Percentiles rank a stretch among this genome's conserved stretches.
These are phyloP conservation scores for Tremellales sp. DNA, from an alignment of 1,284 basidiomycete species.

Conservation along the genomic window DNA sequence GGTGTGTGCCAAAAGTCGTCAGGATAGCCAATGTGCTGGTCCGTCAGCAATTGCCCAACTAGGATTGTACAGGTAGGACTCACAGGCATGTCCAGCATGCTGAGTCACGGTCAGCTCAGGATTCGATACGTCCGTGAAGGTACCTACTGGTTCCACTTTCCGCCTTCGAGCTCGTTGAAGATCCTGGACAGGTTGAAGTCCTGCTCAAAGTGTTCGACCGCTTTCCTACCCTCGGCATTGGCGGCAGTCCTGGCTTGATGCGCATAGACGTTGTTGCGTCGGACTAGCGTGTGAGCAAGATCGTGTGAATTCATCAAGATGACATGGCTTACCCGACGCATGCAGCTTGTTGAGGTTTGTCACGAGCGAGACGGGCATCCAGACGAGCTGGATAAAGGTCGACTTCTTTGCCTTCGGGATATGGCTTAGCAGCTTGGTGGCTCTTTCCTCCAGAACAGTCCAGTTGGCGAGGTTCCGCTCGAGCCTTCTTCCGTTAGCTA, in stretches of 20 bases:
- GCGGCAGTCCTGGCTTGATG: slow-evolving; percentile 63
- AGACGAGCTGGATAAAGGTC: slow-evolving; percentile 65
- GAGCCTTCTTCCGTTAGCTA: slow-evolving; percentile 49
- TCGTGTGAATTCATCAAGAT: slow-evolving; percentile 51
- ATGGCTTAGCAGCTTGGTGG: slow-evolving; percentile 58
- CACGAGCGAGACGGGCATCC: slow-evolving; percentile 55
- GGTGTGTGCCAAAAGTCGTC: slow-evolving; percentile 57
- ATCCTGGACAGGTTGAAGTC: slow-evolving; percentile 44
- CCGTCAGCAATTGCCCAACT: neutral
- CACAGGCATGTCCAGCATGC: slow-evolving; percentile 60
- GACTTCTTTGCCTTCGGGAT: slow-evolving; percentile 52
- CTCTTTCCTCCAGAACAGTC: slow-evolving; percentile 54
- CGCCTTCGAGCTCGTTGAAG: slow-evolving; percentile 59
- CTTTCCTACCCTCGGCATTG: slow-evolving; percentile 58
- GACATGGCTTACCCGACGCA: slow-evolving; percentile 58
- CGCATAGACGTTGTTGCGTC: slow-evolving; percentile 59
- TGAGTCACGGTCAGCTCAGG: slow-evolving; percentile 50
- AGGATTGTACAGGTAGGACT: neutral
- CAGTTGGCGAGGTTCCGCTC: slow-evolving; percentile 55
- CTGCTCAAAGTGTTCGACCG: slow-evolving; percentile 48
- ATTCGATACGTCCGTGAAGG: slow-evolving; percentile 49
- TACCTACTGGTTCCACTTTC: slow-evolving; percentile 46
- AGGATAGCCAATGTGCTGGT: slow-evolving; percentile 23
- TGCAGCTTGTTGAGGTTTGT: slow-evolving; percentile 59
- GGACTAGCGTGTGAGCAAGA: slow-evolving; percentile 14